These are phyloP conservation scores for Salix koriyanagi DNA, from an alignment of 345 rosid species.

Conservation along the genomic window DNA sequence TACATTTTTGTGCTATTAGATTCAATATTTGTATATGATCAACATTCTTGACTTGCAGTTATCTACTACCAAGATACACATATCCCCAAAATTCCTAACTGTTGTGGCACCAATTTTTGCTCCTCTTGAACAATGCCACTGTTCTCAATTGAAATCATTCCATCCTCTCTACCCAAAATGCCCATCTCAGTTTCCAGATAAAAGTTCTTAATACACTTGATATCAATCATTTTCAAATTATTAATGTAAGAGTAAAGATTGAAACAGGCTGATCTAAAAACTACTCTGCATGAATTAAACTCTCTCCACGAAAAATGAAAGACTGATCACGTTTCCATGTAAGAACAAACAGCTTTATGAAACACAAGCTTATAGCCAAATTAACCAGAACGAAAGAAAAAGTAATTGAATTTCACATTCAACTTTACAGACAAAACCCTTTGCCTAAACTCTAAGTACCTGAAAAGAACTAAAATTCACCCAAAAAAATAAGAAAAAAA, in stretches of 20 bases:
- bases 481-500: background rate
- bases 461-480: background rate
- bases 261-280: background rate
- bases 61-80: too few species aligned
- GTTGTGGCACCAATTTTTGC: too few species aligned
- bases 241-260: background rate
- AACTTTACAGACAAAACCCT: background rate
- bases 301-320: background rate
- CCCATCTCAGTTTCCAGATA: too few species aligned
- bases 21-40: too few species aligned
- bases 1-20: too few species aligned
- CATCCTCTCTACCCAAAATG: background rate
- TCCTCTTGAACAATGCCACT: too few species aligned
- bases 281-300: background rate
- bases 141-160: too few species aligned
- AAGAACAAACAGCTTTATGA: background rate
- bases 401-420: background rate
- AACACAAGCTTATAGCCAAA: background rate
- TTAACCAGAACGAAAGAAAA: background rate
- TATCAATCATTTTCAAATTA: background rate
- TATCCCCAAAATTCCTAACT: too few species aligned
- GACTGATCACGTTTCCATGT: background rate
- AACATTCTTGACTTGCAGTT: too few species aligned
- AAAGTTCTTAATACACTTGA: background rate
- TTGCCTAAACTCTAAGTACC: background rate